Percentiles rank a stretch among this genome's conserved stretches.
These are phyloP conservation scores for Scutellaria galericulata DNA, from an alignment of 257 asterid species.

Conservation along the genomic window DNA sequence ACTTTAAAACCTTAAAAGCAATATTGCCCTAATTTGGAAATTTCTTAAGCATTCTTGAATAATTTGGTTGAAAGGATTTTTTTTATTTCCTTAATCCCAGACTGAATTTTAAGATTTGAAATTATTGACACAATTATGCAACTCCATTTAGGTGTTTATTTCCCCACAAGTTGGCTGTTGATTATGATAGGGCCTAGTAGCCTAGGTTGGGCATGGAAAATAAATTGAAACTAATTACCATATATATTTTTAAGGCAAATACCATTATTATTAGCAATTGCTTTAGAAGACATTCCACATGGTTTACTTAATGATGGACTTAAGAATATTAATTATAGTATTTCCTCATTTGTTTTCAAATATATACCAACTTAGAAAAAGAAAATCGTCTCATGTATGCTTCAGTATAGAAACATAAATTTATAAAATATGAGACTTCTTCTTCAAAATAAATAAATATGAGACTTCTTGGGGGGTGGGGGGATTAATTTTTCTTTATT, in stretches of 20 bases:
- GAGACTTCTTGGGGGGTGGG: no score
- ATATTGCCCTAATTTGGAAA: slow-evolving; percentile 13
- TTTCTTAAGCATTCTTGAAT: slow-evolving; percentile 14
- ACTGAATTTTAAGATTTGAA: background rate
- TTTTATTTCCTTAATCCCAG: background rate
- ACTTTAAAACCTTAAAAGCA: background rate
- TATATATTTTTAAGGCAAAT: background rate
- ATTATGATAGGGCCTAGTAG: slow-evolving; percentile 2
- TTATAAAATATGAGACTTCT: no score
- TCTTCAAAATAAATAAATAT: no score
- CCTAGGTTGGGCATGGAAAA: background rate
- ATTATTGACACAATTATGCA: slow-evolving; percentile 2
- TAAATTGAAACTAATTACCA: background rate
- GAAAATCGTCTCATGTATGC: no score
- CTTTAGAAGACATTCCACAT: background rate
- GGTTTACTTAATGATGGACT: background rate
- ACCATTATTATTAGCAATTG: background rate
- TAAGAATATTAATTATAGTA: no score
- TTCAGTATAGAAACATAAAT: no score
- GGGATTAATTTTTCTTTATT: no score
- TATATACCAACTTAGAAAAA: no score
- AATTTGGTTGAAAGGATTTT: background rate
- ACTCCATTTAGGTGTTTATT: background rate
- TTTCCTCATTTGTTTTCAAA: no score
- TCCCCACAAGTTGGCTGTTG: slow-evolving; percentile 2